A percentile compares a stretch with the other conserved stretches of the same genome.
phyloP scores from a whole-genome alignment of 164 flowering plant species.

The Berberis vulgaris region DNA sequence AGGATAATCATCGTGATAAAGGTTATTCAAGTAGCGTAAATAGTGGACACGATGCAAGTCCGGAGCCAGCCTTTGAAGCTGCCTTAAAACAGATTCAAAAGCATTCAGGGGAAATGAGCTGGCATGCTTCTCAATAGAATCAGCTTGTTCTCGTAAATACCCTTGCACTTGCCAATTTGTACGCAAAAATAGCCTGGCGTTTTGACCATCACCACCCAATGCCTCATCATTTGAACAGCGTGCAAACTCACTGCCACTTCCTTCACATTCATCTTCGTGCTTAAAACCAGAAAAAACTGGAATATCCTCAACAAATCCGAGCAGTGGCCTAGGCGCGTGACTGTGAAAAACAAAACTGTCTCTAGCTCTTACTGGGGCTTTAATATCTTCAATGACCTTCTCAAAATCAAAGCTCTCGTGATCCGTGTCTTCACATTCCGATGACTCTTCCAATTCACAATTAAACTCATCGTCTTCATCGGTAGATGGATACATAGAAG shows the following conservation, averaged over 20 bases:
- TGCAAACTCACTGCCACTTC: slow-evolving; percentile 12
- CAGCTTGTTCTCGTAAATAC: slow-evolving; percentile 72
- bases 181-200: slow-evolving; percentile 43
- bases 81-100: slow-evolving; percentile 56
- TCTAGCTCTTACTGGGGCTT: slow-evolving; percentile 38
- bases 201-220: slow-evolving; percentile 18
- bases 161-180: slow-evolving; percentile 93
- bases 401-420: slow-evolving; percentile 44
- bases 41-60: slow-evolving; percentile 91
- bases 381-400: slow-evolving; percentile 44
- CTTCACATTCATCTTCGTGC: slow-evolving; percentile 17
- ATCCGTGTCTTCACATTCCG: slow-evolving; percentile 63
- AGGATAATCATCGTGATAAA: slow-evolving; percentile 74
- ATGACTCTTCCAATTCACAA: slow-evolving; percentile 32
- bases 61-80: slow-evolving; percentile 79
- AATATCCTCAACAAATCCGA: slow-evolving; percentile 46
- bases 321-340: slow-evolving; percentile 46
- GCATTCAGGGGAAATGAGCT: slow-evolving; percentile 56
- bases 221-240: slow-evolving; percentile 18
- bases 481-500: slow-evolving; percentile 30
- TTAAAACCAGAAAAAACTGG: slow-evolving; percentile 26
- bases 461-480: slow-evolving; percentile 34
- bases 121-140: slow-evolving; percentile 66
- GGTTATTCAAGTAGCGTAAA: slow-evolving; percentile 72
- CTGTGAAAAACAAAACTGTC: slow-evolving; percentile 53